Base-by-base conservation (phyloP, 1,284 basidiomycete species). In the Tremellales sp. region DNA sequence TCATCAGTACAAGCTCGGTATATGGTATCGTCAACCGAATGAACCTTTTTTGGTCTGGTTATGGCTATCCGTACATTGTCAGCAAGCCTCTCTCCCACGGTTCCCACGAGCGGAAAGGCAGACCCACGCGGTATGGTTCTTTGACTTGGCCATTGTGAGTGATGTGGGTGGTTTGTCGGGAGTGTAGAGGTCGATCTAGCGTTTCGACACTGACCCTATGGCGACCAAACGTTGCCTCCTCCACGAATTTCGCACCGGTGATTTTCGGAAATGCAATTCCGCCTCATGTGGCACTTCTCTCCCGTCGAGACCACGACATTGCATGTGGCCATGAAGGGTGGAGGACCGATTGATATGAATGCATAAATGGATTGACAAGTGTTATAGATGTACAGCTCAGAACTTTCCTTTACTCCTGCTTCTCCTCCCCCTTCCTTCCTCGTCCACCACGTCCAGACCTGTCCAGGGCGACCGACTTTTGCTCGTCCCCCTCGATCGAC, bases 41-140 rank as follows among this genome's bases (percentile, higher is more conserved):
- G 36, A 49, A 71, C 68, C 73, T 71, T 76, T 76, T 63, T 66
- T 72, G 71, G 66, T 75, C 79, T 94, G 91, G 81, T 94, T 94
- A 81, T 94, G 91, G 76, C 87, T 87, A 73, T 87, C 84, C 4
- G 3, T 19, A 40, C 7, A 14, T 42, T 14, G 42, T 60, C 47
- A 61, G 57, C 43, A 16, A 28, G 18, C 43, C 16, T 10, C 38
- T 40, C 29, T 67, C 86, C 87, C n/a, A 43, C 12, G 21, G 13
- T 18, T 25, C 13, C 27, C 34, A 42, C 14, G 29, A 31, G 29
- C 10, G 29, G 16, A 10, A 16, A 10, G 29, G 29, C 29, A 2
- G 26, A 60, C 68, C 51, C 50, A 75, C 73, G 63, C 66, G 62
- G 75, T 76, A 70, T 76, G 75, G 69, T 79, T 79, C 76, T 79